Evolutionary conservation across 2,329 filamentous ascomycete genomes (phyloP).

Genomic region (Scytalidium sp.): DNA sequence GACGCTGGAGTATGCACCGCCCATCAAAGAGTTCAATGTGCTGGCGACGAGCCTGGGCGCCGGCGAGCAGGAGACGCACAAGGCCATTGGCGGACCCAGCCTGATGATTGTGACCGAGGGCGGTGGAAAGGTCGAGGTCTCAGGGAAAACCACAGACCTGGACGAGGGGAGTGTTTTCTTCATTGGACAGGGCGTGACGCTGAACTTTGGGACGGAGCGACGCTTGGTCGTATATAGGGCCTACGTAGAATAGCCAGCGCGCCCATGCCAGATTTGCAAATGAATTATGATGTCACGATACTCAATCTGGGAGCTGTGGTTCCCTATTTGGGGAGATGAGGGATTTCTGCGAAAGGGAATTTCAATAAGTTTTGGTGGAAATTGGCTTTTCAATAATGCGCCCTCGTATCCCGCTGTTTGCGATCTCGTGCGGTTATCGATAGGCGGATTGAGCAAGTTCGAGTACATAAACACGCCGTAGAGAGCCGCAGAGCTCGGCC

Average conservation of each 20-base stretch:
- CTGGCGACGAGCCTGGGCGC: slow-evolving; percentile 53
- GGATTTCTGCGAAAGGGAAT: too few relatives aligned
- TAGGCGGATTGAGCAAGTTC: too few relatives aligned
- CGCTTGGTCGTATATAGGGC: slow-evolving; percentile 19
- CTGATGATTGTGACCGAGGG: slow-evolving; percentile 62
- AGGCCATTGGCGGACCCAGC: slow-evolving; percentile 55
- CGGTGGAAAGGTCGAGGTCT: slow-evolving; percentile 50
- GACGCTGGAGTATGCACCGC: slow-evolving; percentile 62
- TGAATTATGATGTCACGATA: too few relatives aligned
- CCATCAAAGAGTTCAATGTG: slow-evolving; percentile 71
- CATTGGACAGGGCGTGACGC: slow-evolving; percentile 37
- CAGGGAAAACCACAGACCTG: slow-evolving; percentile 49
- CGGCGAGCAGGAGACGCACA: slow-evolving; percentile 57
- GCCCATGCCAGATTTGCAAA: too few relatives aligned
- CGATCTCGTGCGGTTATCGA: too few relatives aligned
- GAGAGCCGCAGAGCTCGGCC: too few relatives aligned
- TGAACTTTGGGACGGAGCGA: slow-evolving; percentile 14
- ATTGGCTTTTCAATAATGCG: too few relatives aligned
- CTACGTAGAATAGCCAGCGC: slow-evolving; percentile 5
- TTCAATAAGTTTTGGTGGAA: too few relatives aligned
- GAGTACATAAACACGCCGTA: too few relatives aligned
- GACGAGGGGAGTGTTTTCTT: slow-evolving; percentile 65
- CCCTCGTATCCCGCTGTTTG: too few relatives aligned
- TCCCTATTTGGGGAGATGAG: too few relatives aligned
- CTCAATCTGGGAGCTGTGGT: too few relatives aligned